Evolutionary conservation across 495 filamentous ascomycete species (phyloP).

Genomic region (Daldinia loculata): DNA sequence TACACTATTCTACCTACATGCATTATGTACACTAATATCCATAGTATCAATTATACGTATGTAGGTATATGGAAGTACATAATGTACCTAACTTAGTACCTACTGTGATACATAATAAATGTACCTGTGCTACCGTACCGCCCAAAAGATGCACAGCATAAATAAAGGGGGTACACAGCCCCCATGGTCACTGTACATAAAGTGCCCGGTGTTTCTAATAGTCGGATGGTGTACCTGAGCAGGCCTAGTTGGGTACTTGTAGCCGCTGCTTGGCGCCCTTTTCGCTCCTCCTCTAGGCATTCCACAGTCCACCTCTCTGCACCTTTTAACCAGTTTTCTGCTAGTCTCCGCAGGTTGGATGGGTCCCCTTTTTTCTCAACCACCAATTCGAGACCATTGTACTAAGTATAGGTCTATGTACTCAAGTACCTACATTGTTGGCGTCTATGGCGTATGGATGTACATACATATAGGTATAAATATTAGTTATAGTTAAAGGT

Average conservation of each 20-base stretch:
- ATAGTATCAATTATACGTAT: not conserved
- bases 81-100: not conserved
- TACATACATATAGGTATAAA: not conserved
- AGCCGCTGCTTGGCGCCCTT: constrained; percentile 30
- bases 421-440: not conserved
- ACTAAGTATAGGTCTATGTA: not conserved
- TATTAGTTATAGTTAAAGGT: no score
- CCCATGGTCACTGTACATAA: constrained; percentile 24
- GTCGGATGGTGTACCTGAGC: constrained; percentile 28
- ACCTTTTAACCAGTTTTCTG: constrained; percentile 1
- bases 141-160: constrained; percentile 22
- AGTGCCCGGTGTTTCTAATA: constrained; percentile 30
- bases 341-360: not conserved
- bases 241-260: constrained; percentile 26
- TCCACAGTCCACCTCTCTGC: not conserved
- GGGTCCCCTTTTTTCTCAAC: constrained; percentile 8
- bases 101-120: not conserved
- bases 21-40: not conserved
- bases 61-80: not conserved
- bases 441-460: not conserved
- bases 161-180: constrained; percentile 39
- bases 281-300: constrained; percentile 3
- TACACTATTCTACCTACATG: not conserved
- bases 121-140: not conserved
- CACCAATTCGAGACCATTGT: constrained; percentile 6